Percentiles rank a stretch among this genome's conserved stretches.
phyloP scores from a whole-genome alignment of 108 stramenopile genomes.

The Poteriospumella lacustris region DNA sequence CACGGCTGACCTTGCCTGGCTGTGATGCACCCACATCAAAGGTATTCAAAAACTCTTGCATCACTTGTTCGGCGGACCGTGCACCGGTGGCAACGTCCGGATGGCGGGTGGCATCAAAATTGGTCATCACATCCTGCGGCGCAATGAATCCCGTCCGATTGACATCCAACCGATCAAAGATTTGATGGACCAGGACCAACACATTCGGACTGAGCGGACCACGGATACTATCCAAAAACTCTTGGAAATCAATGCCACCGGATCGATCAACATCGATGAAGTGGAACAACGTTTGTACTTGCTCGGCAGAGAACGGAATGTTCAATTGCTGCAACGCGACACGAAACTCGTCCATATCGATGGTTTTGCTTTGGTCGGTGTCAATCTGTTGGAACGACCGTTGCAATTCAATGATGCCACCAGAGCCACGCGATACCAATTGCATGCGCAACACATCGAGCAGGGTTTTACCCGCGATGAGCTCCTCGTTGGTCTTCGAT shows the following conservation, averaged over 20 bases:
- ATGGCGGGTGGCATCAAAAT: not conserved
- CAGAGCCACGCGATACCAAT: not conserved
- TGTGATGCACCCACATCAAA: slow-evolving; percentile 26
- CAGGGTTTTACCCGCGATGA: not conserved
- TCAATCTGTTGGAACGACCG: not conserved
- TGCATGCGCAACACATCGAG: not conserved
- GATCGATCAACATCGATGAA: not conserved
- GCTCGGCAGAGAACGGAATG: not conserved
- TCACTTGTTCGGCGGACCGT: not conserved
- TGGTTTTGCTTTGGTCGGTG: not conserved
- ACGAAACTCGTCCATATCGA: not conserved
- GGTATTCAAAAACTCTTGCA: slow-evolving; percentile 17
- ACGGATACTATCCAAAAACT: not conserved
- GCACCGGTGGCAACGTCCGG: slow-evolving; percentile 4
- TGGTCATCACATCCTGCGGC: not conserved
- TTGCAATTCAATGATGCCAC: slow-evolving; percentile 2
- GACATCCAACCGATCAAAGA: not conserved
- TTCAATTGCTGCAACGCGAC: not conserved
- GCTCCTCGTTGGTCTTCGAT: not conserved
- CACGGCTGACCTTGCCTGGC: slow-evolving; percentile 8
- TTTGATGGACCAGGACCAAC: not conserved
- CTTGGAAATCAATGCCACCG: slow-evolving; percentile 21
- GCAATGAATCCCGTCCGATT: not conserved
- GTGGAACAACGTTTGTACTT: not conserved
- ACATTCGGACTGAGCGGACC: not conserved